Percentiles rank a stretch among this genome's conserved stretches.
These are phyloP conservation scores for Cryphonectria japonica DNA, from an alignment of 2,329 filamentous ascomycete genomes.

Conservation along the genomic window DNA sequence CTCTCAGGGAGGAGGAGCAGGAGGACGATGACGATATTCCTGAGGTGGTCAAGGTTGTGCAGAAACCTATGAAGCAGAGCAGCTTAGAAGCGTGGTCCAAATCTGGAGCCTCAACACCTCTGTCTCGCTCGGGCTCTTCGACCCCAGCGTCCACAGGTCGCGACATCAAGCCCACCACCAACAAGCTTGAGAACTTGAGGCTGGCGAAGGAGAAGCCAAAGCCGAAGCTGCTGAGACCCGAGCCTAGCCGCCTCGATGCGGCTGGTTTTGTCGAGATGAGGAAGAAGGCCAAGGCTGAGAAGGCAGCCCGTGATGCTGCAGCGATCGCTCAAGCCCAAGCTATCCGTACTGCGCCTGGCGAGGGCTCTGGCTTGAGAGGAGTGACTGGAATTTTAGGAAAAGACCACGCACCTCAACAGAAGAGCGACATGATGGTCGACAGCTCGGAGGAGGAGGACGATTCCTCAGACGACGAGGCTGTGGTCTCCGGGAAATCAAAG, in stretches of 20 bases:
- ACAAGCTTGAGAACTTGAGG: constrained; percentile 29
- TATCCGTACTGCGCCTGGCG: constrained; percentile 59
- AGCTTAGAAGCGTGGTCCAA: constrained; percentile 67
- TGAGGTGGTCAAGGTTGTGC: constrained; percentile 50
- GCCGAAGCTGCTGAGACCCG: constrained; percentile 34
- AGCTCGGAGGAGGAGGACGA: constrained; percentile 76
- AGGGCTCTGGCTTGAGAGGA: constrained; percentile 76
- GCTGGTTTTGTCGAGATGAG: constrained; percentile 68
- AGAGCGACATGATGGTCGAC: constrained; percentile 89
- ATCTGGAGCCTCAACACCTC: constrained; percentile 42
- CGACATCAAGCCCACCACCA: constrained; percentile 18
- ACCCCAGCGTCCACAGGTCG: constrained; percentile 31
- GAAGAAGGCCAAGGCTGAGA: constrained; percentile 74
- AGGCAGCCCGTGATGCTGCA: constrained; percentile 71
- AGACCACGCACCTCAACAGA: constrained; percentile 73
- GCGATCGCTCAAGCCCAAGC: constrained; percentile 72
- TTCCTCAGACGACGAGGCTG: constrained; percentile 59
- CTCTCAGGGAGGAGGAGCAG: constrained; percentile 53
- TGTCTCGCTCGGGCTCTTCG: constrained; percentile 32
- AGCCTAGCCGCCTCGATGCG: constrained; percentile 42
- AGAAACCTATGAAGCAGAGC: constrained; percentile 58
- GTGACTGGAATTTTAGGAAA: constrained; percentile 74
- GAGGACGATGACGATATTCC: constrained; percentile 51
- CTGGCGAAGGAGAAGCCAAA: constrained; percentile 43
- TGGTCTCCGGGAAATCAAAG: constrained; percentile 45